Evolutionary conservation across 768 basidiomycete species (phyloP), one percentile per base, ranked within the genome.

Genomic region (Guyanaporus albipodus): DNA sequence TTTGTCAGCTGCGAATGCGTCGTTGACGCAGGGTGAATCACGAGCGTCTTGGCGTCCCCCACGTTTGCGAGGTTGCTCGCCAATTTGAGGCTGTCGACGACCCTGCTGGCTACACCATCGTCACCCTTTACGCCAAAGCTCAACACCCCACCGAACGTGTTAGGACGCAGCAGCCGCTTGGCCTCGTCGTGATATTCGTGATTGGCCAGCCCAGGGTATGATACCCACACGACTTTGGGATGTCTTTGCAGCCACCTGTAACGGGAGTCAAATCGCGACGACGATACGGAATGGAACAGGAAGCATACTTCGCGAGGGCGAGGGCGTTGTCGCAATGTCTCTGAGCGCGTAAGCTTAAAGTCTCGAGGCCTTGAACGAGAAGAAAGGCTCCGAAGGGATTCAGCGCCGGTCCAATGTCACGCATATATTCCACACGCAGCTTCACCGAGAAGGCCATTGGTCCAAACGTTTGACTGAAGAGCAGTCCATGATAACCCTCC

Each of bases 281-380:
- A 17, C 11, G 18, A 14, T 15, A 5, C 6, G 10, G 4, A 29
- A 11, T 14, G 27, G 0, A 27, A 6, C 18, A 15, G 11, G 17
- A 21, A 29, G 21, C 33, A 9, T 55, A 77, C 70, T 70, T 64
- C 0, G 89, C 89, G 18, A 91, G 73, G 4, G 74, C 75, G 12
- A 91, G 72, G 0, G 83, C 81, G 52, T 91, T 90, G 31, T 80
- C 73, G 42, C 73, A 75, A 61, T 91, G 89, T 42, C 87, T 66
- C 69, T 90, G 76, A 8, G 73, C 81, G 14, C 87, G 77, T 43
- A 90, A 67, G 50, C 77, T 80, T 46, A 89, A 77, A 6, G 87
- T 90, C 69, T 90, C 87, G 23, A 89, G 71, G 27, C 87, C 87
- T 57, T 86, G 83, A n/a, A 90, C 67, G 9, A 89, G 73, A 35